Base-by-base conservation (phyloP, 176 grass and related monocot genomes). In the Themeda triandra region DNA sequence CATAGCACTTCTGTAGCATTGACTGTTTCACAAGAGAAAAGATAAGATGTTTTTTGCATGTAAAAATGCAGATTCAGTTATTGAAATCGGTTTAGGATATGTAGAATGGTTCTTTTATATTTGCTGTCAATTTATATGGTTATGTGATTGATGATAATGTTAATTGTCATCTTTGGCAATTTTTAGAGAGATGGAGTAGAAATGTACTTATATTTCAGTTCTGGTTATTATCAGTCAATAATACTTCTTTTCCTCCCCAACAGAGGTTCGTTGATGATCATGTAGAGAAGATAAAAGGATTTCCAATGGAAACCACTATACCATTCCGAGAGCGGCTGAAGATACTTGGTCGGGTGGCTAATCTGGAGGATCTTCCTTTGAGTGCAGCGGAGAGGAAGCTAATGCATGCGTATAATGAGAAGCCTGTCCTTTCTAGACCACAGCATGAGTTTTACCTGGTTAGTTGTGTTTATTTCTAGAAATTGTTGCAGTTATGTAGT, bases 371-470 rank as follows among this genome's bases (percentile, higher is more conserved):
- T 71, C 88, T 99, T 85, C 91, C 93, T 89, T 86, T 99, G 63
- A 99, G 92, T 80, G 86, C 83, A 19, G 90, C 97, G 0, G 93
- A 99, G 82, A 92, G 93, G 84, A 96, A 99, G 82, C 75, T 99
- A 75, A 99, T 99, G 93, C 83, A 90, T 83, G 89, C 97, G 27
- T 99, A 99, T 79, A 99, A 99, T 25, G 97, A 99, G 77, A 99
- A 96, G 76, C 97, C 97, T 17, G 93, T 99, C 69, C 89, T 99
- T 60, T 94, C 97, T 80, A 94, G 97, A 63, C 93, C 97, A 81
- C 93, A 99, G 18, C 97, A 99, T 66, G 88, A 96, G 2, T 99
- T 99, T 87, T 94, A 91, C 86, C 81, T 88, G 91, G 97, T 99
- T 78, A 80, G 83, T 82, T 78, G 36, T 85, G 29, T 56, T 71